These are phyloP conservation scores for Melanomma pulvis-pyrius DNA, from an alignment of 495 filamentous ascomycete genomes.

Conservation along the genomic window DNA sequence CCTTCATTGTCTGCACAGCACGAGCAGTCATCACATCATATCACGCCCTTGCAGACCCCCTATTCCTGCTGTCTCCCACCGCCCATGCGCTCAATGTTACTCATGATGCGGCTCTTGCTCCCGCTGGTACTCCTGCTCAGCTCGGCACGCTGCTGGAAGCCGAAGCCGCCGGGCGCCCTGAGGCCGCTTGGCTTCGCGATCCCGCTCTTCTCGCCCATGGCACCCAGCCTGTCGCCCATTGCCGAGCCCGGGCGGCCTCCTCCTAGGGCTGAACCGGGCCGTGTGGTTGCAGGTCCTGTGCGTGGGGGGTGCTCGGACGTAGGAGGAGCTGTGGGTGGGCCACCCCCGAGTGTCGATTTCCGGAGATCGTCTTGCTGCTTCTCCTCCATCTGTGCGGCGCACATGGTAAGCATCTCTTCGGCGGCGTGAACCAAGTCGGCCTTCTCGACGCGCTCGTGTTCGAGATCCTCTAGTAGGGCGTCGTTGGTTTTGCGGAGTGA, in stretches of 20 bases:
- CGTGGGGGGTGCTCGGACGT: background rate
- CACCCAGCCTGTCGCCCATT: conserved; percentile 18
- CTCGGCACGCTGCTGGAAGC: conserved; percentile 6
- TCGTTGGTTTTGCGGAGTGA: conserved; percentile 67
- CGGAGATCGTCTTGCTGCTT: conserved; percentile 31
- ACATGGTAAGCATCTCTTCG: conserved; percentile 77
- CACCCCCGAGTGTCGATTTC: conserved; percentile 9
- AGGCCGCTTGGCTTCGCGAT: conserved; percentile 29
- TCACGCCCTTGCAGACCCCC: background rate
- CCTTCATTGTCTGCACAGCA: background rate
- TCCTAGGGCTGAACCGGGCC: conserved; percentile 23
- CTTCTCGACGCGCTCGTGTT: conserved; percentile 86
- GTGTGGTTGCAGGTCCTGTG: background rate
- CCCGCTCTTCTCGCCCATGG: conserved; percentile 12
- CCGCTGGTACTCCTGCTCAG: conserved; percentile 28
- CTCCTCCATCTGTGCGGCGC: conserved; percentile 29
- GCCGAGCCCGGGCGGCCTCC: conserved; percentile 18
- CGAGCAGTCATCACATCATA: no score
- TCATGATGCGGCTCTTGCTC: conserved; percentile 35
- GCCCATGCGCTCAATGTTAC: conserved; percentile 38
- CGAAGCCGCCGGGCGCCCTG: conserved; percentile 33
- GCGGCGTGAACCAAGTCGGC: conserved; percentile 89
- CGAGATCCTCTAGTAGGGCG: conserved; percentile 63
- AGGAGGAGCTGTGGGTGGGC: conserved; percentile 11
- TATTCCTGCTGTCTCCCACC: conserved; percentile 4